These are phyloP conservation scores for Claviceps citrina DNA, from an alignment of 2,329 filamentous ascomycete genomes.

Conservation along the genomic window DNA sequence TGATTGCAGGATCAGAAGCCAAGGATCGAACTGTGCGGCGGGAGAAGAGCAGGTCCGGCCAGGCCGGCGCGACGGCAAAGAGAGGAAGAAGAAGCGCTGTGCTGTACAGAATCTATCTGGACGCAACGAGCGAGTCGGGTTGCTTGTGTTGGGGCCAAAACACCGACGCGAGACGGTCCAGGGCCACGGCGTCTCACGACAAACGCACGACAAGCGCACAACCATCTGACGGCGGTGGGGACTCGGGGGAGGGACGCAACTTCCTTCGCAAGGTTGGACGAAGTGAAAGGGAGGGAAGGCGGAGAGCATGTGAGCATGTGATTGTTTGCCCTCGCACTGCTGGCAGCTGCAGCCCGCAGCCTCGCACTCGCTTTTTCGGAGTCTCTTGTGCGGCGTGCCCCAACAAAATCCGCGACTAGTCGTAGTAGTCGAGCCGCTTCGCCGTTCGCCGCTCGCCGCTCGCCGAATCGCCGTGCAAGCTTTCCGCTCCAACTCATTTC, in stretches of 20 bases:
- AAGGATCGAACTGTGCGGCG: background rate
- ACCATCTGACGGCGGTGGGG: background rate
- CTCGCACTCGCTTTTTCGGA: no score
- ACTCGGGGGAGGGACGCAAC: background rate
- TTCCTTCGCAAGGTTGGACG: no score
- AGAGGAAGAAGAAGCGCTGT: background rate
- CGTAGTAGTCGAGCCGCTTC: no score
- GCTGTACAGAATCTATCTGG: no score
- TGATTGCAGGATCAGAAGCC: background rate
- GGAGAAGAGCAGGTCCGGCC: background rate
- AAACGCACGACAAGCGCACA: background rate
- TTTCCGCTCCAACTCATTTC: no score
- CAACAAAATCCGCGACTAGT: no score
- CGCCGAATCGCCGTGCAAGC: no score
- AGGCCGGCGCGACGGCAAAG: background rate
- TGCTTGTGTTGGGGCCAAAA: no score
- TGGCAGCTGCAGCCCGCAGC: background rate
- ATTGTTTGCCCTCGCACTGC: background rate
- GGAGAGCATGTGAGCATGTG: background rate
- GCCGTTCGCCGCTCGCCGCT: no score
- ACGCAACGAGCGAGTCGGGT: no score
- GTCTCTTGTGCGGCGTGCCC: no score
- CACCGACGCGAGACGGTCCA: background rate
- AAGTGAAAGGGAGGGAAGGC: no score
- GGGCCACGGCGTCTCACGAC: background rate